phyloP scores from a whole-genome alignment of 2,329 filamentous ascomycete genomes.

The Calycina marina region DNA sequence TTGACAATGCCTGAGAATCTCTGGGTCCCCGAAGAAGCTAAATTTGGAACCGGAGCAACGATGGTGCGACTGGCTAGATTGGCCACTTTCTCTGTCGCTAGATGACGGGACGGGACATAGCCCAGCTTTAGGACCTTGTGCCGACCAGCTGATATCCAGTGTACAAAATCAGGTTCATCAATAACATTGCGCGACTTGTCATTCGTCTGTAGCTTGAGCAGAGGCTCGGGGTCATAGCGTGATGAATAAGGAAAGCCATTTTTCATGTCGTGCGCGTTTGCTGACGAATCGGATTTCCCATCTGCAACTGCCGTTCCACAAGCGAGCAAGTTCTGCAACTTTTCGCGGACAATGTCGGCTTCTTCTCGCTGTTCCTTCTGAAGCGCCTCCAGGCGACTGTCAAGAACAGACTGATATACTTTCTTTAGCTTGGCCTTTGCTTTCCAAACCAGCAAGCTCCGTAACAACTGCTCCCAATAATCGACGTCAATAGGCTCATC shows the following conservation, averaged over 20 bases:
- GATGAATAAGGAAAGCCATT: slow-evolving; percentile 25
- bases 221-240: slow-evolving; percentile 47
- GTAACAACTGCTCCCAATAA: slow-evolving; percentile 90
- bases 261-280: slow-evolving; percentile 3
- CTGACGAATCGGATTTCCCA: not conserved
- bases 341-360: slow-evolving; percentile 39
- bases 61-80: slow-evolving; percentile 22
- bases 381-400: slow-evolving; percentile 51
- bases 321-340: slow-evolving; percentile 33
- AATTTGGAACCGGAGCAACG: slow-evolving; percentile 26
- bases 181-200: slow-evolving; percentile 45
- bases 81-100: slow-evolving; percentile 20
- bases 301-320: slow-evolving; percentile 3
- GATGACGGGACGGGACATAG: slow-evolving; percentile 47
- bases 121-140: slow-evolving; percentile 48
- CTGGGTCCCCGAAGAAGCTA: slow-evolving; percentile 39
- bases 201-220: slow-evolving; percentile 46
- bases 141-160: slow-evolving; percentile 41
- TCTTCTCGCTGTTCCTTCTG: slow-evolving; percentile 53
- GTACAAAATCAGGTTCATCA: slow-evolving; percentile 43
- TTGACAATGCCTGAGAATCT: slow-evolving; percentile 56
- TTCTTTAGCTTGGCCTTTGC: slow-evolving; percentile 71
- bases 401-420: slow-evolving; percentile 63
- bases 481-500: slow-evolving; percentile 84
- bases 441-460: slow-evolving; percentile 78